Percentiles rank a stretch among this genome's conserved stretches.
These are phyloP conservation scores for Pseudopithomyces maydicus DNA, from an alignment of 2,329 filamentous ascomycete species.

Conservation along the genomic window DNA sequence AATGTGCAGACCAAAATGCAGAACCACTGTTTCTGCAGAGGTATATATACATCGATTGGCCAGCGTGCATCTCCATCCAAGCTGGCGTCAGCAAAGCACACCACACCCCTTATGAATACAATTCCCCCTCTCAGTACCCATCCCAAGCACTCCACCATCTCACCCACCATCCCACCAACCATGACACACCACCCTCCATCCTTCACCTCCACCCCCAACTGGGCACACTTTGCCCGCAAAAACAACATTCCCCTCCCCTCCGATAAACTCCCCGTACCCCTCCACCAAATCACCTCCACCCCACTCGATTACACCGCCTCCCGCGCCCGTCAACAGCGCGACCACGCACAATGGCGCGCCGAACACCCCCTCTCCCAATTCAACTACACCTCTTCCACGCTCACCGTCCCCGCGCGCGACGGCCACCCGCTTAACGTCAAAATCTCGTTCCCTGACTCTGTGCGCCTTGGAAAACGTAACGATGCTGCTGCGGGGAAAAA, in stretches of 20 bases:
- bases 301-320: background rate
- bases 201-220: background rate
- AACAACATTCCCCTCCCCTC: background rate
- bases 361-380: background rate
- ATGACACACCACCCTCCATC: background rate
- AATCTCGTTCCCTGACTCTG: background rate
- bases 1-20: too few relatives aligned
- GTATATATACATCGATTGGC: too few relatives aligned
- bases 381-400: background rate
- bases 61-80: background rate
- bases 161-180: background rate
- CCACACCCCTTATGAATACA: too few relatives aligned
- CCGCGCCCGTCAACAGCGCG: background rate
- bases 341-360: background rate
- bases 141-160: too few relatives aligned
- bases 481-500: background rate
- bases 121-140: too few relatives aligned
- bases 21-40: too few relatives aligned
- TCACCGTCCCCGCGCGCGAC: background rate
- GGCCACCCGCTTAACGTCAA: background rate
- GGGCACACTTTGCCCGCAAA: background rate
- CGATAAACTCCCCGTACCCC: background rate
- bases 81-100: background rate
- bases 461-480: background rate
- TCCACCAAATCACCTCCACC: background rate